Conservation (phyloP, 306 rosid genomes). For the Cercis canadensis region DNA sequence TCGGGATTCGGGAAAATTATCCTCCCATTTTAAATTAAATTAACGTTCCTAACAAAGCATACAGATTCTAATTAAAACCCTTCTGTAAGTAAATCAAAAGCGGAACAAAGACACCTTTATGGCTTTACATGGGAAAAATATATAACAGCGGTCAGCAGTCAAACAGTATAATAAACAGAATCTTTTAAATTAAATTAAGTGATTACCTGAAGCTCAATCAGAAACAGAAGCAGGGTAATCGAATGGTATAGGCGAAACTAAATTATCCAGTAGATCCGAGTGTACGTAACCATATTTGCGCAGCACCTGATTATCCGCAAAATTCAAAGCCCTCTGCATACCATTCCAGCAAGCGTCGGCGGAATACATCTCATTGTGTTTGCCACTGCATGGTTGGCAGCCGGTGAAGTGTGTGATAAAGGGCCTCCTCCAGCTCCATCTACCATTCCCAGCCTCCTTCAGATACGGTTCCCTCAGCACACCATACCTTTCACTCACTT, state of each 20-base stretch:
- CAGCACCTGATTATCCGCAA: slow-evolving; percentile 87
- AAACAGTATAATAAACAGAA: too few relatives aligned
- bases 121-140: too few relatives aligned
- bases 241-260: slow-evolving; percentile 56
- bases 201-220: slow-evolving; percentile 20
- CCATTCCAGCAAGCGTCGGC: slow-evolving; percentile 76
- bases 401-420: slow-evolving; percentile 90
- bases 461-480: slow-evolving; percentile 55
- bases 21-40: not conserved
- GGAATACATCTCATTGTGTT: slow-evolving; percentile 61
- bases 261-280: slow-evolving; percentile 42
- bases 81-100: too few relatives aligned
- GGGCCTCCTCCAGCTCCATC: slow-evolving; percentile 71
- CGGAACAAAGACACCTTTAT: too few relatives aligned
- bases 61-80: too few relatives aligned
- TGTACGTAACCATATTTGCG: slow-evolving; percentile 66
- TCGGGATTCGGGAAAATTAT: not conserved
- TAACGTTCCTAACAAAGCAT: too few relatives aligned
- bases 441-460: slow-evolving; percentile 52
- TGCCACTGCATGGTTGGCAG: slow-evolving; percentile 92
- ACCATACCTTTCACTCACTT: slow-evolving; percentile 66
- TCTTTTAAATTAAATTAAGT: too few relatives aligned
- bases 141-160: too few relatives aligned
- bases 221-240: slow-evolving; percentile 51
- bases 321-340: slow-evolving; percentile 67